Conservation (phyloP, 208 protist genomes). For the Balamuthia mandrillaris region DNA sequence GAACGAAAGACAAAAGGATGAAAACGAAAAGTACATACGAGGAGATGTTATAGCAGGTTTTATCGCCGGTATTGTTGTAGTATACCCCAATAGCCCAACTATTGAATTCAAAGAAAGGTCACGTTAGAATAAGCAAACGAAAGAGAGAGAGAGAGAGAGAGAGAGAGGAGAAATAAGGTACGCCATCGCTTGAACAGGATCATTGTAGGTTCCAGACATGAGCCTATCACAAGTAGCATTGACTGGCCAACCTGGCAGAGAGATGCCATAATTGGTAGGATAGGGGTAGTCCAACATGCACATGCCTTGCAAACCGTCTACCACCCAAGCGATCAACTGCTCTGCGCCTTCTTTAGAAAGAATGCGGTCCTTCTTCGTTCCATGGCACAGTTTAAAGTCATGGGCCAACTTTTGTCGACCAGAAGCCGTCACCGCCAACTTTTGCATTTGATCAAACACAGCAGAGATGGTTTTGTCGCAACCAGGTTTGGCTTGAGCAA, state of each 20-base stretch:
- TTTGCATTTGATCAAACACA: neutral
- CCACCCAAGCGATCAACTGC: neutral
- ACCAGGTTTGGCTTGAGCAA: neutral
- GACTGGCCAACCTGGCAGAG: slow-evolving; percentile 54
- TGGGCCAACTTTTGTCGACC: neutral
- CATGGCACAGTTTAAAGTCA: neutral
- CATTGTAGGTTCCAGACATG: neutral
- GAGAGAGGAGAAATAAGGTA: no score
- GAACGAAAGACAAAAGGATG: neutral
- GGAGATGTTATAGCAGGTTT: neutral
- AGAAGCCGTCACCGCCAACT: neutral
- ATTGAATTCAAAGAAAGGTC: no score
- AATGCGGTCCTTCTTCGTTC: no score
- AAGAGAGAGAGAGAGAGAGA: no score
- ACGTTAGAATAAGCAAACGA: no score
- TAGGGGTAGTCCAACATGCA: slow-evolving; percentile 39
- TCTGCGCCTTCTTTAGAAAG: neutral
- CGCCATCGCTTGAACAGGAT: neutral
- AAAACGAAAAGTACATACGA: neutral
- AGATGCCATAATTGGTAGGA: slow-evolving; percentile 32
- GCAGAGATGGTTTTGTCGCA: neutral
- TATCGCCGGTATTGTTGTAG: slow-evolving; percentile 40
- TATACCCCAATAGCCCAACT: slow-evolving; percentile 35
- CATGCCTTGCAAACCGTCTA: neutral
- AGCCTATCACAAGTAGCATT: slow-evolving; percentile 44